Evolutionary conservation across 1,284 basidiomycete genomes (phyloP).

Genomic region (Sanghuangporus weigelae): DNA sequence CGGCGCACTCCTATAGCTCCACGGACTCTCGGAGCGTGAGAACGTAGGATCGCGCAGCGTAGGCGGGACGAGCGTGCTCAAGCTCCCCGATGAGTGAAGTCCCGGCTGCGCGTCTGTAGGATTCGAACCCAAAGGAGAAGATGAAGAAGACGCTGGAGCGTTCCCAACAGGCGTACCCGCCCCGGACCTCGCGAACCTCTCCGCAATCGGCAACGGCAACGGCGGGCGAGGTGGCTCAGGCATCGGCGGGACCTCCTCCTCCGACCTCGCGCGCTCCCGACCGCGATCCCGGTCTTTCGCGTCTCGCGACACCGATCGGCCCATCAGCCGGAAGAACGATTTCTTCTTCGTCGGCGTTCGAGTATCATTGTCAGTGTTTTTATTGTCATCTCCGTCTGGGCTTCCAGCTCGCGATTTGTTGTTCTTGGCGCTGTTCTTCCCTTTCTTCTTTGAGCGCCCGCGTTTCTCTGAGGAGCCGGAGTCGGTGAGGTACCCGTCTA

Average conservation of each 20-base stretch:
- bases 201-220: conserved; percentile 13
- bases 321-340: conserved; percentile 11
- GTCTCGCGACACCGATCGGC: conserved; percentile 5
- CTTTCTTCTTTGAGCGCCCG: conserved; percentile 7
- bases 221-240: conserved; percentile 11
- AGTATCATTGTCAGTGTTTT: background rate
- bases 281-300: conserved; percentile 5
- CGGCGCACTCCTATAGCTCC: conserved; percentile 1
- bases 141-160: background rate
- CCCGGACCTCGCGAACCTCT: conserved; percentile 12
- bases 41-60: background rate
- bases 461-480: conserved; percentile 8
- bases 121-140: background rate
- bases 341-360: conserved; percentile 8
- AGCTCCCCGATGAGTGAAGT: background rate
- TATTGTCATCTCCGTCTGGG: background rate
- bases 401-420: conserved; percentile 1
- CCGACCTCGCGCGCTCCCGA: background rate
- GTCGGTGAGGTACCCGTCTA: conserved; percentile 11
- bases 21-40: background rate
- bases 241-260: background rate
- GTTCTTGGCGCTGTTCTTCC: background rate
- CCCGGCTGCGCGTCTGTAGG: background rate
- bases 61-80: background rate
- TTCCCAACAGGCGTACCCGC: background rate